These are phyloP conservation scores for Pterocarpus macrocarpus DNA, from an alignment of 306 rosid species.

Conservation along the genomic window DNA sequence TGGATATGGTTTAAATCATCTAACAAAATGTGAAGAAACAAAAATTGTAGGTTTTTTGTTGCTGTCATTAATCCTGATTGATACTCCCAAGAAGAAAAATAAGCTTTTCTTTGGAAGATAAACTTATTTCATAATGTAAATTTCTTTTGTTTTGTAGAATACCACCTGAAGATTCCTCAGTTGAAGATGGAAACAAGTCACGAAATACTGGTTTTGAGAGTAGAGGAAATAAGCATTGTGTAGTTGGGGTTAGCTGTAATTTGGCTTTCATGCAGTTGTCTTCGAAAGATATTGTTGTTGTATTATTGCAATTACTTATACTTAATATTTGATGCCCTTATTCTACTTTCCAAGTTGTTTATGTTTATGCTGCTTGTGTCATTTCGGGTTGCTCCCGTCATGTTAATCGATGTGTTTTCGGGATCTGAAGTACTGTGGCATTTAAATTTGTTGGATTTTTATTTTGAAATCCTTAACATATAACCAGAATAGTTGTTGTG, in stretches of 20 bases:
- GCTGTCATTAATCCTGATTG: conserved; percentile 4
- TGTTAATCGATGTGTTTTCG: conserved; percentile 72
- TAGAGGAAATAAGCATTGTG: conserved; percentile 70
- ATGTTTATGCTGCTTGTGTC: conserved; percentile 64
- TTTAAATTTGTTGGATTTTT: conserved; percentile 92
- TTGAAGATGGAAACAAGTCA: conserved; percentile 71
- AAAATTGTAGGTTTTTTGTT: conserved; percentile 66
- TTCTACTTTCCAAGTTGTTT: conserved; percentile 43
- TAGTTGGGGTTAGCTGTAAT: conserved; percentile 41
- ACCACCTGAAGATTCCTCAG: conserved; percentile 66
- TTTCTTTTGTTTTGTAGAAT: conserved; percentile 52
- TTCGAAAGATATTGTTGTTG: conserved; percentile 60
- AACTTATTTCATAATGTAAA: conserved; percentile 7
- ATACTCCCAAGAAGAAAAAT: not conserved
- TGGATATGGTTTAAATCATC: conserved; percentile 91
- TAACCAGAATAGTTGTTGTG: conserved; percentile 58
- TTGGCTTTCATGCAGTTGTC: conserved; percentile 49
- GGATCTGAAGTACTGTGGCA: conserved; percentile 88
- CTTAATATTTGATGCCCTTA: conserved; percentile 57
- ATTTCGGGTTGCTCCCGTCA: conserved; percentile 90
- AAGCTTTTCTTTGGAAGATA: conserved; percentile 24
- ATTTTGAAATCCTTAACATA: conserved; percentile 61
- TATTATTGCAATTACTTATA: conserved; percentile 58
- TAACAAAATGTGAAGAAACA: conserved; percentile 89
- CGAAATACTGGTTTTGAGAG: conserved; percentile 63